Conservation (phyloP, 1,284 basidiomycete genomes). For the Xerocomus minutiporus region DNA sequence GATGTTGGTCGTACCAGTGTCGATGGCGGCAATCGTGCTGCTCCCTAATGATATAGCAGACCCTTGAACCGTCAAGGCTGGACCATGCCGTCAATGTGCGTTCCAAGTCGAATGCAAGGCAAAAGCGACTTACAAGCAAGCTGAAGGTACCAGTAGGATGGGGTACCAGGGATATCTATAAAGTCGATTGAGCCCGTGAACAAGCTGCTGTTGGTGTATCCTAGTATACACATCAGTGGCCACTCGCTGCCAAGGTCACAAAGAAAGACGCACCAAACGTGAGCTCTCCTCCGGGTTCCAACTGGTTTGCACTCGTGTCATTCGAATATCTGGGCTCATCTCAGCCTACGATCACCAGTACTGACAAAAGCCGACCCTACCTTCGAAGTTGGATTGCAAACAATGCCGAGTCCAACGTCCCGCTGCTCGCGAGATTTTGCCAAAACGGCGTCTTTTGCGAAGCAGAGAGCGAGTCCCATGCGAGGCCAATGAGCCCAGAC, state of each 20-base stretch:
- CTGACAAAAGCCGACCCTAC: slow-evolving; percentile 11
- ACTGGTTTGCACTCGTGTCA: slow-evolving; percentile 11
- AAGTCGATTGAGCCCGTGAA: slow-evolving; percentile 39
- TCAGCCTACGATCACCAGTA: background rate
- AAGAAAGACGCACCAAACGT: slow-evolving; percentile 22
- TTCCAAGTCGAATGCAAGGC: background rate
- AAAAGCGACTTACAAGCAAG: slow-evolving; percentile 21
- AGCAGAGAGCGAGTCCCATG: slow-evolving; percentile 24
- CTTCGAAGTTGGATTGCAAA: slow-evolving; percentile 38
- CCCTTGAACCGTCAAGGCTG: slow-evolving; percentile 33
- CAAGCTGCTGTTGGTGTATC: slow-evolving; percentile 39
- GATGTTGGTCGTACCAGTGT: slow-evolving; percentile 43
- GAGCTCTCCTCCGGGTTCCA: slow-evolving; percentile 32
- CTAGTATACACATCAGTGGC: slow-evolving; percentile 16
- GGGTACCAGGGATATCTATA: slow-evolving; percentile 26
- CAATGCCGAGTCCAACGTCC: slow-evolving; percentile 33
- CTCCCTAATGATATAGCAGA: slow-evolving; percentile 20
- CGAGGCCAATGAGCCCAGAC: slow-evolving; percentile 30
- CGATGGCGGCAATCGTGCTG: slow-evolving; percentile 33
- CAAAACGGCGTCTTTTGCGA: slow-evolving; percentile 41
- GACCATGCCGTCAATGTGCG: background rate
- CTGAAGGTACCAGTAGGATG: slow-evolving; percentile 29
- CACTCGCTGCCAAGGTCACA: background rate
- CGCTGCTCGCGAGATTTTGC: slow-evolving; percentile 40
- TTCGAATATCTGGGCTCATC: slow-evolving; percentile 24